Evolutionary conservation across 78 protist species (phyloP).

Genomic region (Dictyostelium firmibasis): DNA sequence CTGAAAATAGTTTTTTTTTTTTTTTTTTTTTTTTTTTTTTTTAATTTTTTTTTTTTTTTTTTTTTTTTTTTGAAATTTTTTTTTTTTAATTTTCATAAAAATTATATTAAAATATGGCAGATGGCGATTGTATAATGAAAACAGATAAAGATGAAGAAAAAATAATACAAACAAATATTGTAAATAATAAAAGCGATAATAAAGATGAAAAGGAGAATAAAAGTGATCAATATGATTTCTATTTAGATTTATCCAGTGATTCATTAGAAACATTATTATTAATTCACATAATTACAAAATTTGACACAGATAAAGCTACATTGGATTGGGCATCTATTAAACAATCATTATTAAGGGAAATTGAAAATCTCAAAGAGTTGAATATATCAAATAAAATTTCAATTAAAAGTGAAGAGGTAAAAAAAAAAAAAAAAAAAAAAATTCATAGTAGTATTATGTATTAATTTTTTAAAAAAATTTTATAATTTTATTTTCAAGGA

Average conservation of each 20-base stretch:
- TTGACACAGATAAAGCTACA: neutral
- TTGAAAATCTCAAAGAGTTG: neutral
- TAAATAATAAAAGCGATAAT: neutral
- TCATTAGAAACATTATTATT: slow-evolving; percentile 24
- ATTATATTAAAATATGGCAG: neutral
- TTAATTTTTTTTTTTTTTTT: too few species aligned
- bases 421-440: neutral
- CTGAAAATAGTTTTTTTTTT: neutral
- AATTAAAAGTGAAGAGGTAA: neutral
- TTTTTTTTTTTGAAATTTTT: too few species aligned
- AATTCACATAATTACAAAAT: neutral
- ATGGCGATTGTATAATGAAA: neutral
- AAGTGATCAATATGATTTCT: neutral
- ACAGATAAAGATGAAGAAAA: neutral
- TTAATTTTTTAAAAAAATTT: too few species aligned
- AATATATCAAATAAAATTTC: neutral
- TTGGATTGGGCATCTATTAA: slow-evolving; percentile 1
- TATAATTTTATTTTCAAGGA: slow-evolving; percentile 14
- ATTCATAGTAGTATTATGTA: too few species aligned
- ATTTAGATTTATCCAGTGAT: too few species aligned
- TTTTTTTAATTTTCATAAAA: too few species aligned
- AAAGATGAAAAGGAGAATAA: neutral
- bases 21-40: too few species aligned
- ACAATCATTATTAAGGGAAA: neutral
- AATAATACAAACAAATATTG: too few species aligned